These are phyloP conservation scores for Asterophora lycoperdoides DNA, from an alignment of 768 basidiomycete species.

Conservation along the genomic window DNA sequence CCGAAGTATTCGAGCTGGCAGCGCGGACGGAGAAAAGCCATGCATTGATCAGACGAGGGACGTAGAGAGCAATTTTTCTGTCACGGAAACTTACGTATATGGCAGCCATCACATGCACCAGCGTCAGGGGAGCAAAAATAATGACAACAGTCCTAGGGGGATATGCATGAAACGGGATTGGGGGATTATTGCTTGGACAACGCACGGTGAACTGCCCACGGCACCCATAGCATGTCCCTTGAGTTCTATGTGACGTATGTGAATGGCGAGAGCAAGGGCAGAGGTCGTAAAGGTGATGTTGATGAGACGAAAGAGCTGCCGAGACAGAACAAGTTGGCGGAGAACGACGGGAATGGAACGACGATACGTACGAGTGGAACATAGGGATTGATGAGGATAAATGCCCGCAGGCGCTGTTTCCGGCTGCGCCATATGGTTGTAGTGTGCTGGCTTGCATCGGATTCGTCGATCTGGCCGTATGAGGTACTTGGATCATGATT, in stretches of 20 bases:
- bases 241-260: constrained; percentile 59
- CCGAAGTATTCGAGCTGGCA: constrained; percentile 87
- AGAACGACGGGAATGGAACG: not conserved
- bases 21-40: constrained; percentile 14
- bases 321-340: constrained; percentile 2
- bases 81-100: constrained; percentile 62
- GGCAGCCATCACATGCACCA: constrained; percentile 80
- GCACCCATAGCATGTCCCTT: constrained; percentile 54
- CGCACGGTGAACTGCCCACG: constrained; percentile 79
- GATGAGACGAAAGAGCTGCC: constrained; percentile 75
- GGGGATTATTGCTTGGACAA: constrained; percentile 9
- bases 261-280: constrained; percentile 75
- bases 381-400: constrained; percentile 70
- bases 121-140: constrained; percentile 78
- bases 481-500: constrained; percentile 22
- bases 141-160: constrained; percentile 66
- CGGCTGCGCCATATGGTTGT: constrained; percentile 29
- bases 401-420: constrained; percentile 52
- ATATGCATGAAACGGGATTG: not conserved
- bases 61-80: too few relatives aligned
- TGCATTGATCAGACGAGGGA: constrained; percentile 1
- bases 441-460: constrained; percentile 23
- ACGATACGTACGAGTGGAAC: constrained; percentile 63
- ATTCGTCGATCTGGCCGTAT: constrained; percentile 25
- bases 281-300: constrained; percentile 81